Evolutionary conservation across 805 yeast species (phyloP).

Genomic region (Yamadazyma laniorum): DNA sequence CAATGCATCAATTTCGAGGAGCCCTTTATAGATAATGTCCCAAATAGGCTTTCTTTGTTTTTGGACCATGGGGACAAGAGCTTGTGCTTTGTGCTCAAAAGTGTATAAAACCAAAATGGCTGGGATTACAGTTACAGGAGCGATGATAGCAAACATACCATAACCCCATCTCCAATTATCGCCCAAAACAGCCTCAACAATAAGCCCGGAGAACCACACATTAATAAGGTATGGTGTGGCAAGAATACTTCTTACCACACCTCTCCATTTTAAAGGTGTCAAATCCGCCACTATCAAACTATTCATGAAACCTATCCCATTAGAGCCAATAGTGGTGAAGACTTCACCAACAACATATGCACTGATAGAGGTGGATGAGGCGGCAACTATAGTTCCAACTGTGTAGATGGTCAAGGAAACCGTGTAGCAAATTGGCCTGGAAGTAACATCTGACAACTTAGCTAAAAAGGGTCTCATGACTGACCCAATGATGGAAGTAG

Average conservation of each 20-base stretch:
- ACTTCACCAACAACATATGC: slow-evolving; percentile 25
- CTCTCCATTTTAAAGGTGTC: slow-evolving; percentile 26
- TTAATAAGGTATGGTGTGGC: slow-evolving; percentile 43
- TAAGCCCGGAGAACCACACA: slow-evolving; percentile 42
- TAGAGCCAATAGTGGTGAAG: slow-evolving; percentile 19
- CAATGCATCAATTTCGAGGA: slow-evolving; percentile 37
- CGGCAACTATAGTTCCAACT: slow-evolving; percentile 23
- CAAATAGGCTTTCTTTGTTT: slow-evolving; percentile 1
- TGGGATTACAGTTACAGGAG: slow-evolving; percentile 41
- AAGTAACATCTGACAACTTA: slow-evolving; percentile 23
- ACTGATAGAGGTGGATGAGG: slow-evolving; percentile 19
- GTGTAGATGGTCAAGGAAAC: slow-evolving; percentile 18
- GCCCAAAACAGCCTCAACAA: slow-evolving; percentile 27
- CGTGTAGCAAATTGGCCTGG: slow-evolving; percentile 21
- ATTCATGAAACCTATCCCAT: slow-evolving; percentile 21
- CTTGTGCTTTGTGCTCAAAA: slow-evolving; percentile 30
- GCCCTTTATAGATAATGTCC: slow-evolving; percentile 1
- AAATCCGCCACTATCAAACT: slow-evolving; percentile 21
- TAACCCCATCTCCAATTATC: slow-evolving; percentile 54
- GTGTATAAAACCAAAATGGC: slow-evolving; percentile 27
- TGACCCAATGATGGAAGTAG: slow-evolving; percentile 22
- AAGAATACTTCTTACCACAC: slow-evolving; percentile 18
- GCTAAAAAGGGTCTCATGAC: slow-evolving; percentile 22
- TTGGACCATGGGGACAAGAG: slow-evolving; percentile 9
- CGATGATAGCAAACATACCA: slow-evolving; percentile 47